Base-by-base conservation (phyloP, 257 asterid genomes). In the Plantago major region DNA sequence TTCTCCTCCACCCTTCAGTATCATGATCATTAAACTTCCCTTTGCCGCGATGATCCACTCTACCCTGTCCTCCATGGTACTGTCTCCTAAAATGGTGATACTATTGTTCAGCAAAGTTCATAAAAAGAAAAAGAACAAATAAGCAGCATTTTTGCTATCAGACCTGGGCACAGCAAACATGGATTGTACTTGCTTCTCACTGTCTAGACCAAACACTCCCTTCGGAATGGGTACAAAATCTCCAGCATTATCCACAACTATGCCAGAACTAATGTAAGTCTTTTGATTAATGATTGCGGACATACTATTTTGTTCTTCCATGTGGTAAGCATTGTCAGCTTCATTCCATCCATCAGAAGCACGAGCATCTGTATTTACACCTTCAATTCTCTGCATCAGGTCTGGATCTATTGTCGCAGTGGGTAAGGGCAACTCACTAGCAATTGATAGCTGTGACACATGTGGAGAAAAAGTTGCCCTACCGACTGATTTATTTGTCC, bases 321-420 rank as follows among this genome's bases (percentile, higher is more conserved):
- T 67, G 60, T 45, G 74, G 57, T 65, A 70, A 64, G 65, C 47
- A 77, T 37, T 18, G 26, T 22, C 26, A 22, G 26, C 26, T 22
- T 76, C 87, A 73, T 40, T 58, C 38, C 75, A 70, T 42, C 77
- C 84, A 79, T 89, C 95, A 73, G 91, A 81, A 60, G 75, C 82
- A 71, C 87, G 86, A 43, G 66, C 73, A 74, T 93, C 89, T 69
- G 90, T 92, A 76, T 93, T 93, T 66, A 93, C 69, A 73, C 79
- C 82, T 70, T 87, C 96, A 69, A 85, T 85, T 71, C 87, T 93
- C 70, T 85, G 93, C 76, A 93, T 81, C 62, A 89, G 72, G 64
- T 75, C 68, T 46, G 85, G 48, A 60, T 79, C 85, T 70, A 80
- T 87, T 13, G 76, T 56, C 10, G 70, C 52, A 68, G 78, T 72